A percentile compares a stretch with the other conserved stretches of the same genome.
Evolutionary conservation across 176 grass and related monocot genomes (phyloP).

Genomic region (Eragrostis nindensis): DNA sequence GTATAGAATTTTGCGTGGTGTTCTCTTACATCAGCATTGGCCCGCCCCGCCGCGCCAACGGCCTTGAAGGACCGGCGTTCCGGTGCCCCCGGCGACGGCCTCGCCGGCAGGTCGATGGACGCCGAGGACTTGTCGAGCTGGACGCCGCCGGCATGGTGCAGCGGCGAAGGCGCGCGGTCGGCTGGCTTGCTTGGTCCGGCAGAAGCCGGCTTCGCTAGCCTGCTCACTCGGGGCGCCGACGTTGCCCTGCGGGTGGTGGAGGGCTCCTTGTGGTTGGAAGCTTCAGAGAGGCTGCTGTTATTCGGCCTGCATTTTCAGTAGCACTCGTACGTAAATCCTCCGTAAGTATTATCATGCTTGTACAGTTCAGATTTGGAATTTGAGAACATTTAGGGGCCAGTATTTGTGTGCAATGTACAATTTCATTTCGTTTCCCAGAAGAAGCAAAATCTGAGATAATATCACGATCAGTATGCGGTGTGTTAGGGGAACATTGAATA

Average conservation of each 20-base stretch:
- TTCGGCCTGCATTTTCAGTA: conserved; percentile 32
- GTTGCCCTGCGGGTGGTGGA: conserved; percentile 36
- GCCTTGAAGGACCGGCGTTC: conserved; percentile 58
- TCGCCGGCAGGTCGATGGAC: conserved; percentile 44
- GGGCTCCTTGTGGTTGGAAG: conserved; percentile 44
- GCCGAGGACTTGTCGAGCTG: conserved; percentile 51
- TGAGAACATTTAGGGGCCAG: background rate
- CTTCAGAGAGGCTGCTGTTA: conserved; percentile 35
- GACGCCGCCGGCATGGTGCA: conserved; percentile 36
- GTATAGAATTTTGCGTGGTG: no score
- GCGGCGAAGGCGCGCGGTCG: conserved; percentile 45
- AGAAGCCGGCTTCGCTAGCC: conserved; percentile 36
- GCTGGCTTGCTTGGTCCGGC: conserved; percentile 43
- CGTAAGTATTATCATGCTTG: background rate
- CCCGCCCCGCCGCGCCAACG: conserved; percentile 4
- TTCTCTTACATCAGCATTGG: conserved; percentile 46
- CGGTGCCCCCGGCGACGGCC: conserved; percentile 37
- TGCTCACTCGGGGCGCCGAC: conserved; percentile 53
- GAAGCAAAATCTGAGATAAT: no score
- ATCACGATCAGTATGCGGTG: no score
- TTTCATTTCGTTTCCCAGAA: no score
- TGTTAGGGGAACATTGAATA: no score
- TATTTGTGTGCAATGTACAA: no score
- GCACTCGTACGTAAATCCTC: background rate
- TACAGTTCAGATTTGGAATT: background rate